Base-by-base conservation (phyloP, 2,329 filamentous ascomycete species). In the Botrytis aclada region DNA sequence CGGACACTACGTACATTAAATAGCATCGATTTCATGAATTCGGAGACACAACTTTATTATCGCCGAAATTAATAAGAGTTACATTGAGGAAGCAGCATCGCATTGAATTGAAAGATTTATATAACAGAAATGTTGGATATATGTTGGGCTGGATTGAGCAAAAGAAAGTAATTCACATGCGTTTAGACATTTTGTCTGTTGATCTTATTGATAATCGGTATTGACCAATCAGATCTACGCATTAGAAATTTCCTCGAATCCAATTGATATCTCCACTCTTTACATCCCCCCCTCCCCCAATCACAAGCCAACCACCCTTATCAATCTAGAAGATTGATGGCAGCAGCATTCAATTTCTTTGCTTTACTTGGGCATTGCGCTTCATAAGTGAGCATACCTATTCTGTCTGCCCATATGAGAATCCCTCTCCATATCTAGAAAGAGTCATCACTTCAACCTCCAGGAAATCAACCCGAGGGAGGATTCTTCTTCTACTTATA, bases 231-330 rank as follows among this genome's bases (percentile, higher is more conserved):
- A 43, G 41, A 63, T 43, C 8, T 9, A 63, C 29, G 37, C 18
- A 63, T 63, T 41, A 62, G 60, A 62, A 62, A 62, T 62, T 39
- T 62, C 60, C 60, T 34, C 22, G 25, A 62, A 39, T 62, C 22
- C 60, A 9, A n/a, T 41, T 29, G 22, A 43, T 29, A 43, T 43
- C 37, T 43, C 61, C 61, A 63, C 61, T 25, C 37, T 43, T 39
- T n/a, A 9, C 25, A 43, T 20, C 37, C 6, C 34, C 60, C 51
- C n/a, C 25, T 14, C 9, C 37, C 37, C 58, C 61, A 63, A 41
- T 41, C 60, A 29, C 60, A n/a, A 29, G 39, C 39, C 60, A 41
- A 63, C n/a, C 37, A 63, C 22, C 25, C 39, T 63, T 14, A 41
- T 37, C 25, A 18, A 34, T 29, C 37, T 9, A 63, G 37, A n/a